Evolutionary conservation across 1,284 basidiomycete species (phyloP).

Genomic region (Leccinum subrobustum): DNA sequence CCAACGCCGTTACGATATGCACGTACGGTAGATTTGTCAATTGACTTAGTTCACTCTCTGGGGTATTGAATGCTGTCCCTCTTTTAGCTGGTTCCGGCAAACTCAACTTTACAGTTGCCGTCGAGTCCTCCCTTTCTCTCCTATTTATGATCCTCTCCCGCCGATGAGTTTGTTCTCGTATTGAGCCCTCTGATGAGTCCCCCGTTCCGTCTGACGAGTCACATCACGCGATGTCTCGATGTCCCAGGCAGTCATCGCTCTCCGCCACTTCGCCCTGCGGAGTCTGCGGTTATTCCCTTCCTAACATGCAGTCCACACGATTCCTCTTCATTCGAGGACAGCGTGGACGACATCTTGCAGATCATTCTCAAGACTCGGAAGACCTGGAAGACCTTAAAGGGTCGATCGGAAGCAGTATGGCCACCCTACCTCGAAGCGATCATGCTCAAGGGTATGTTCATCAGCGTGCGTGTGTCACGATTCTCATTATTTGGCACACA

Average conservation of each 20-base stretch:
- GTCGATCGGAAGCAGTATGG: conserved; percentile 67
- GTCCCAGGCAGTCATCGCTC: neutral
- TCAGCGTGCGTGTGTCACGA: neutral
- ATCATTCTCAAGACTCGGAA: conserved; percentile 66
- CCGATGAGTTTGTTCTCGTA: conserved; percentile 2
- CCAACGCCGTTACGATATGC: conserved; percentile 8
- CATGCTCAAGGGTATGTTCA: conserved; percentile 61
- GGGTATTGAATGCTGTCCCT: conserved; percentile 1
- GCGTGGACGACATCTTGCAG: conserved; percentile 50
- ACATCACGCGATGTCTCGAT: conserved; percentile 1
- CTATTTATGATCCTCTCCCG: conserved; percentile 28
- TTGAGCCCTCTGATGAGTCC: conserved; percentile 17
- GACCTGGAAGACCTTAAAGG: conserved; percentile 71
- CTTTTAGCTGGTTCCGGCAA: conserved; percentile 25
- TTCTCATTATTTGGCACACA: conserved; percentile 24
- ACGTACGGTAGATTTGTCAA: neutral
- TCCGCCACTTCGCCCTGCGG: conserved; percentile 4
- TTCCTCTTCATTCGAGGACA: conserved; percentile 13
- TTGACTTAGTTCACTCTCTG: neutral
- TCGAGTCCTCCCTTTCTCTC: conserved; percentile 3
- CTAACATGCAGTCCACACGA: conserved; percentile 13
- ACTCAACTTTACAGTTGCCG: conserved; percentile 21
- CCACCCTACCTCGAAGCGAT: conserved; percentile 74
- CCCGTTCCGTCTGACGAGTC: conserved; percentile 2
- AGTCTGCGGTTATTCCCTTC: conserved; percentile 3